Conservation (phyloP, 306 rosid species). For the Vigna mungo region DNA sequence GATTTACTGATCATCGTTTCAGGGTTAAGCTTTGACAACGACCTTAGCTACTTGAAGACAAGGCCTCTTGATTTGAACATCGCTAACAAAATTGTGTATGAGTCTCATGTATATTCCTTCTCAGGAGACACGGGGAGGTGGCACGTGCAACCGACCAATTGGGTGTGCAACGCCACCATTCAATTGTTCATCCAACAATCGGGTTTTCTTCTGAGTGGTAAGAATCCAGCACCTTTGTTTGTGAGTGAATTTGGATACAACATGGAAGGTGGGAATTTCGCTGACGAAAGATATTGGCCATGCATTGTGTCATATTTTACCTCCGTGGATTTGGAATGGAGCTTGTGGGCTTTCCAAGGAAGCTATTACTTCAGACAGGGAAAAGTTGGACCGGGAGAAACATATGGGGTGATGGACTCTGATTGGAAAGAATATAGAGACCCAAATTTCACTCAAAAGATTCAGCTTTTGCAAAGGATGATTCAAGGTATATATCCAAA, state of each 20-base stretch:
- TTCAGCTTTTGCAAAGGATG: slow-evolving; percentile 48
- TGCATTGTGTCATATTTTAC: slow-evolving; percentile 49
- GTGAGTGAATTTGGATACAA: slow-evolving; percentile 64
- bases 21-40: slow-evolving; percentile 53
- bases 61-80: slow-evolving; percentile 39
- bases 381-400: slow-evolving; percentile 22
- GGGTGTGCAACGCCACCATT: slow-evolving; percentile 41
- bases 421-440: slow-evolving; percentile 47
- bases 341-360: slow-evolving; percentile 59
- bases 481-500: slow-evolving; percentile 44
- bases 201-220: slow-evolving; percentile 41
- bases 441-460: slow-evolving; percentile 42
- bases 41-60: slow-evolving; percentile 47
- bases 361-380: slow-evolving; percentile 54
- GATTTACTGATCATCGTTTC: slow-evolving; percentile 46
- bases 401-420: slow-evolving; percentile 48
- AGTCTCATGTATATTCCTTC: slow-evolving; percentile 52
- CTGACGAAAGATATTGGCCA: slow-evolving; percentile 45
- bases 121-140: slow-evolving; percentile 39
- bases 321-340: slow-evolving; percentile 57
- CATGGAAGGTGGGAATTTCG: slow-evolving; percentile 23
- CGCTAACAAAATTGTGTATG: slow-evolving; percentile 51
- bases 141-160: slow-evolving; percentile 42
- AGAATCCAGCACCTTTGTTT: slow-evolving; percentile 46
- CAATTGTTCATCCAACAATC: slow-evolving; percentile 17